phyloP scores from a whole-genome alignment of 495 filamentous ascomycete genomes.

The Geopyxis carbonaria region DNA sequence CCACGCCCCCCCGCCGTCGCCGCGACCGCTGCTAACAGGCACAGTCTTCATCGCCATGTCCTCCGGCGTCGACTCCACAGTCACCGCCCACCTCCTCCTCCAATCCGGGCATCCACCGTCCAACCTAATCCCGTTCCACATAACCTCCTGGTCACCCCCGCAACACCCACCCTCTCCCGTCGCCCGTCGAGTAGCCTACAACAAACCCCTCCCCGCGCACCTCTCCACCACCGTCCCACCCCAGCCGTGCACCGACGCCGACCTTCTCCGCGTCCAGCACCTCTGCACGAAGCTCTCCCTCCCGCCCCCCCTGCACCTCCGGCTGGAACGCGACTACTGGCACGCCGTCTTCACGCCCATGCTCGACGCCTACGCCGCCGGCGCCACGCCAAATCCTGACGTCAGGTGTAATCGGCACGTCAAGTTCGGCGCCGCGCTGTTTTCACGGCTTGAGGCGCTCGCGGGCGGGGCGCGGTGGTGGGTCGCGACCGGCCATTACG shows the following conservation, averaged over 20 bases:
- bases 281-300: conserved; percentile 15
- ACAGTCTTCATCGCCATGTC: conserved; percentile 23
- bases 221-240: neutral
- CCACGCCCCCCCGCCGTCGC: neutral
- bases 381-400: conserved; percentile 22
- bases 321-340: conserved; percentile 25
- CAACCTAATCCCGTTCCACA: conserved; percentile 23
- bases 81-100: conserved; percentile 19
- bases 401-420: conserved; percentile 22
- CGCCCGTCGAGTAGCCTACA: conserved; percentile 7
- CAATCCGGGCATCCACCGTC: conserved; percentile 14
- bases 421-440: conserved; percentile 20
- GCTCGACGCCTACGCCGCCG: conserved; percentile 15
- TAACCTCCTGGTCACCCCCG: conserved; percentile 22
- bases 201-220: conserved; percentile 10
- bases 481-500: conserved; percentile 21
- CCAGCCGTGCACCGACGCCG: conserved; percentile 15
- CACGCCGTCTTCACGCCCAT: conserved; percentile 22
- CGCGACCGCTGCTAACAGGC: neutral
- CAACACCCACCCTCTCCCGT: conserved; percentile 11
- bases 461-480: conserved; percentile 14
- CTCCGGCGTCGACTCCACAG: conserved; percentile 23
- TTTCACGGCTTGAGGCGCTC: conserved; percentile 12
- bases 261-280: conserved; percentile 17
- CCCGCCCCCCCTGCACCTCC: conserved; percentile 13